phyloP scores from a whole-genome alignment of 371 early-diverging fungal genomes.

The Coemansia sp. region DNA sequence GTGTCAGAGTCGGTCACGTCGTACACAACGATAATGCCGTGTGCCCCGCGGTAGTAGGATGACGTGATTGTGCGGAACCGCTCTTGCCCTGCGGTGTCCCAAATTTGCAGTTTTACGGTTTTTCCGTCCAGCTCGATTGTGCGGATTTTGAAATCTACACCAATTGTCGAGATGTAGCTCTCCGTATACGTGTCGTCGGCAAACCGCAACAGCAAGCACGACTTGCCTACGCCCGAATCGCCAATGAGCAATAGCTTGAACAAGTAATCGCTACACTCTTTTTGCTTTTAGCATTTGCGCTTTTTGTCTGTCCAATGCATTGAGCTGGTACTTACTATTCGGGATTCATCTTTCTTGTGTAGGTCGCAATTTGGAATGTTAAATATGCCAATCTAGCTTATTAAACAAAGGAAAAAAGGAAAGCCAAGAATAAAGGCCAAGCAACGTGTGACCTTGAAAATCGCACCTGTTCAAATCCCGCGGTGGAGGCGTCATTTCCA shows the following conservation, averaged over 20 bases:
- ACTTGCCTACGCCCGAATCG: slow-evolving; percentile 99
- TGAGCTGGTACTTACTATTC: slow-evolving; percentile 54
- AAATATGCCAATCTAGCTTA: neutral
- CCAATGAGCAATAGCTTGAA: slow-evolving; percentile 99
- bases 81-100: slow-evolving; percentile 99
- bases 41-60: slow-evolving; percentile 98
- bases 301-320: neutral
- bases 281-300: neutral
- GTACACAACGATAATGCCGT: slow-evolving; percentile 98
- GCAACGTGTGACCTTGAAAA: neutral
- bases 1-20: slow-evolving; percentile 96
- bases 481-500: neutral
- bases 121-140: slow-evolving; percentile 98
- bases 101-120: slow-evolving; percentile 98
- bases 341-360: slow-evolving; percentile 49
- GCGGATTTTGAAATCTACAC: slow-evolving; percentile 99
- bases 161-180: slow-evolving; percentile 98
- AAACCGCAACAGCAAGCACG: slow-evolving; percentile 95
- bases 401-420: neutral
- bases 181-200: slow-evolving; percentile 98
- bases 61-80: slow-evolving; percentile 99
- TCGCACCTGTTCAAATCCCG: neutral
- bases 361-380: neutral
- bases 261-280: slow-evolving; percentile 81
- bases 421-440: slow-evolving; percentile 3